Conservation (phyloP, 2,329 filamentous ascomycete species). For the Hymenotorrendiella dingleyae region DNA sequence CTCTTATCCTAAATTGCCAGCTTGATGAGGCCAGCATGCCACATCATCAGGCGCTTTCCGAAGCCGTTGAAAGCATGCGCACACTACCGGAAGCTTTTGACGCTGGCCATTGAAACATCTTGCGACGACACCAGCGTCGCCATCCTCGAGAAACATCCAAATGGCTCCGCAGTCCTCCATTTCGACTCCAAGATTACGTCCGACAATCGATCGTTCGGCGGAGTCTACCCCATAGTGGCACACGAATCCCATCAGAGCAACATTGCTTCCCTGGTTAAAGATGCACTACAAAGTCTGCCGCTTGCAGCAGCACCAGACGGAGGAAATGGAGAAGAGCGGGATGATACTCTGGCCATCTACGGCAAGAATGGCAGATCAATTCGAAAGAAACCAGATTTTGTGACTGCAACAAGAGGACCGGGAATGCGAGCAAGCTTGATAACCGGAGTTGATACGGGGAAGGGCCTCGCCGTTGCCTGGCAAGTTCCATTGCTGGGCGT, state of each 20-base stretch:
- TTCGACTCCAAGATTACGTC: slow-evolving; percentile 80
- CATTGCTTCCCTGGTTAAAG: slow-evolving; percentile 61
- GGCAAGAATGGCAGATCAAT: slow-evolving; percentile 17
- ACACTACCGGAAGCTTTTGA: slow-evolving; percentile 38
- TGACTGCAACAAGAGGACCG: slow-evolving; percentile 85
- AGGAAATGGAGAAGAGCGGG: slow-evolving; percentile 1
- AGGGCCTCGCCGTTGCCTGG: slow-evolving; percentile 82
- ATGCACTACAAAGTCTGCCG: slow-evolving; percentile 52
- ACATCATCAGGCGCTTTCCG: slow-evolving; percentile 18
- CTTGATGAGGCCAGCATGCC: slow-evolving; percentile 29
- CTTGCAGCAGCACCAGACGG: slow-evolving; percentile 1
- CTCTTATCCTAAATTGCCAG: slow-evolving; percentile 7
- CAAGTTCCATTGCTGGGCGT: slow-evolving; percentile 76
- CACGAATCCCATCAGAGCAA: slow-evolving; percentile 68
- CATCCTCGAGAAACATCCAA: slow-evolving; percentile 55
- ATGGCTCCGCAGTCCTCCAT: slow-evolving; percentile 50
- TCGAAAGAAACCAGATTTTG: slow-evolving; percentile 63
- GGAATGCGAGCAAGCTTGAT: slow-evolving; percentile 78
- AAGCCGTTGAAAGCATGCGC: neutral
- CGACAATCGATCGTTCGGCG: slow-evolving; percentile 66
- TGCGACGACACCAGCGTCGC: slow-evolving; percentile 94
- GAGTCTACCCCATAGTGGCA: slow-evolving; percentile 74
- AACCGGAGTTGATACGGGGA: slow-evolving; percentile 75
- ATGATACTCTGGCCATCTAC: slow-evolving; percentile 10
- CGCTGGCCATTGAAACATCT: slow-evolving; percentile 74